A percentile compares a stretch with the other conserved stretches of the same genome.
phyloP scores from a whole-genome alignment of 2,329 filamentous ascomycete species.

The Sporothrix curviconia region DNA sequence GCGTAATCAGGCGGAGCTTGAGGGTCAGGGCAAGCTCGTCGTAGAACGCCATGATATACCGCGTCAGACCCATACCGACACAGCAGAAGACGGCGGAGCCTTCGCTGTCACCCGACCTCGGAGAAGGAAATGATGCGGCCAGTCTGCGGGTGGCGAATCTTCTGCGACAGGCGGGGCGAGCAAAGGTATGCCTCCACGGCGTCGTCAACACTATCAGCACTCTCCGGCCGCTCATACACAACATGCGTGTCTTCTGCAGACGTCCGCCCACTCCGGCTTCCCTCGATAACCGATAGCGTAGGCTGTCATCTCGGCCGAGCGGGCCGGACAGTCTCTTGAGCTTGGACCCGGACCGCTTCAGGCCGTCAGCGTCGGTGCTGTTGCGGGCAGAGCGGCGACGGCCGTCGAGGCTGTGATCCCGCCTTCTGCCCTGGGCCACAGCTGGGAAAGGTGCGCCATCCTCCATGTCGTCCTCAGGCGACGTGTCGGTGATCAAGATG shows the following conservation, averaged over 20 bases:
- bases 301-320: constrained; percentile 34
- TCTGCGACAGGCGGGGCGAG: constrained; percentile 79
- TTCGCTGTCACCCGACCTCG: constrained; percentile 85
- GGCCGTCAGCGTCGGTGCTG: constrained; percentile 38
- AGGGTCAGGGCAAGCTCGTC: constrained; percentile 88
- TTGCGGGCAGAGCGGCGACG: constrained; percentile 42
- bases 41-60: constrained; percentile 95
- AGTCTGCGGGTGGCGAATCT: constrained; percentile 76
- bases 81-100: constrained; percentile 93
- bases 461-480: constrained; percentile 37
- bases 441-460: constrained; percentile 66
- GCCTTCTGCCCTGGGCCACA: constrained; percentile 53
- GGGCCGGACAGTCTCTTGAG: constrained; percentile 52
- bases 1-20: constrained; percentile 83
- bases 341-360: constrained; percentile 52
- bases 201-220: constrained; percentile 80
- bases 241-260: constrained; percentile 25
- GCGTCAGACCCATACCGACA: constrained; percentile 93
- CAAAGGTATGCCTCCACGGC: constrained; percentile 80
- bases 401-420: constrained; percentile 42
- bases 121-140: constrained; percentile 90
- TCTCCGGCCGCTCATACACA: constrained; percentile 66
- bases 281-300: constrained; percentile 23
- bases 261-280: constrained; percentile 26
- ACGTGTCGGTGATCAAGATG: background rate